phyloP scores from a whole-genome alignment of 2,329 filamentous ascomycete species.

The Ophiosphaerella narmari region DNA sequence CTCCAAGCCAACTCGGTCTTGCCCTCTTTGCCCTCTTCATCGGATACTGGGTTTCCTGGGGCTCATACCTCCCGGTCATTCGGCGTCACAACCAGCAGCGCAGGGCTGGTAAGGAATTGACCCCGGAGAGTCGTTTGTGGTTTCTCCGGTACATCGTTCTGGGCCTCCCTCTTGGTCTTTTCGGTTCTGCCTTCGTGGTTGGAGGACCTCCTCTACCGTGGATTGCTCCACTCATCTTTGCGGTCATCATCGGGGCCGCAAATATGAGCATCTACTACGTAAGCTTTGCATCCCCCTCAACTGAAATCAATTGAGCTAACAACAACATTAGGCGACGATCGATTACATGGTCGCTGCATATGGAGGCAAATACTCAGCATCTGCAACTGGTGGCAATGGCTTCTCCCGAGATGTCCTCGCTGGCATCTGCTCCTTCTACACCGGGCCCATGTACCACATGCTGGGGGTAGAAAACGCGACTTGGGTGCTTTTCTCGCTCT shows the following conservation, averaged over 20 bases:
- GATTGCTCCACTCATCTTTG: constrained; percentile 60
- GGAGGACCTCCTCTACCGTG: constrained; percentile 66
- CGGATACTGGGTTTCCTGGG: constrained; percentile 68
- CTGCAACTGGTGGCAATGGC: constrained; percentile 77
- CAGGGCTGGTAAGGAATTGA: constrained; percentile 52
- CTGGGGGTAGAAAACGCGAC: constrained; percentile 26
- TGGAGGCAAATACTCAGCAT: constrained; percentile 69
- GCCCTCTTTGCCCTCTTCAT: constrained; percentile 63
- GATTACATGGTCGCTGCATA: constrained; percentile 79
- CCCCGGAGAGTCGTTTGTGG: constrained; percentile 68
- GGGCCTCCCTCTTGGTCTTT: constrained; percentile 66
- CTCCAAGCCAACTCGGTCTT: constrained; percentile 60
- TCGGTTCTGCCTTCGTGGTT: constrained; percentile 66
- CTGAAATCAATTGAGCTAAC: too few relatives aligned
- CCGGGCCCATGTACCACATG: constrained; percentile 41
- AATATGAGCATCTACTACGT: constrained; percentile 53
- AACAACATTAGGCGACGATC: constrained; percentile 70
- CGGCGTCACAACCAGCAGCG: constrained; percentile 51
- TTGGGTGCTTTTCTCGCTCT: constrained; percentile 55
- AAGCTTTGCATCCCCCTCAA: too few relatives aligned
- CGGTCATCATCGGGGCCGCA: constrained; percentile 65
- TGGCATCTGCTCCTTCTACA: constrained; percentile 66
- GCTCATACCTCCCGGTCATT: constrained; percentile 60
- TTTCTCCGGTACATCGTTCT: constrained; percentile 66
- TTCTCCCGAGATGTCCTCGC: constrained; percentile 75